phyloP scores from a whole-genome alignment of 176 grass and related monocot genomes.

The Leersia perrieri region DNA sequence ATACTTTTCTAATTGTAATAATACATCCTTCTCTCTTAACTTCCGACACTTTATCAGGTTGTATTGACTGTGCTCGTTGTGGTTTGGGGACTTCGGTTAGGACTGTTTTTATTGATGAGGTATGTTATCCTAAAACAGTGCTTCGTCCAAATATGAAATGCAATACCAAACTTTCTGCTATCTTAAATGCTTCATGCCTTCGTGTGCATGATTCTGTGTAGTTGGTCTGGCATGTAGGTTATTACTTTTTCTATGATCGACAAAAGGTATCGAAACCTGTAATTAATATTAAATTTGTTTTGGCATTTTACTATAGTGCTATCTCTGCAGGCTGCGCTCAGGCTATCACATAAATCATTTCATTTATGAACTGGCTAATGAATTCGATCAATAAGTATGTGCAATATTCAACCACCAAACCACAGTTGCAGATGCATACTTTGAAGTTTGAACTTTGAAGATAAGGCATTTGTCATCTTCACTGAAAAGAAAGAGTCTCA shows the following conservation, averaged over 20 bases:
- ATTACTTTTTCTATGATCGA: not conserved
- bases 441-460: too few relatives aligned
- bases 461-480: not conserved
- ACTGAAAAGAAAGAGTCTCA: not conserved
- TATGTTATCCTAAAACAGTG: constrained; percentile 25
- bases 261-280: not conserved
- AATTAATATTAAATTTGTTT: not conserved
- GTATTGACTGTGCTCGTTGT: constrained; percentile 68
- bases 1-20: not conserved
- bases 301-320: not conserved
- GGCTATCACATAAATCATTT: not conserved
- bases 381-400: not conserved
- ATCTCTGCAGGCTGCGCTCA: not conserved
- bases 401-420: not conserved
- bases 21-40: constrained; percentile 21
- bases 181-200: constrained; percentile 16
- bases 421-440: not conserved
- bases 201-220: not conserved
- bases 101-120: constrained; percentile 88
- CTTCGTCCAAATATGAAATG: not conserved
- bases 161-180: not conserved
- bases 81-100: constrained; percentile 85
- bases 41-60: constrained; percentile 53
- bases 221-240: not conserved
- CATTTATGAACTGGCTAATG: not conserved